Percentiles rank a stretch among this genome's conserved stretches.
These are phyloP conservation scores for Suillus alpinus DNA, from an alignment of 768 basidiomycete genomes.

Conservation along the genomic window DNA sequence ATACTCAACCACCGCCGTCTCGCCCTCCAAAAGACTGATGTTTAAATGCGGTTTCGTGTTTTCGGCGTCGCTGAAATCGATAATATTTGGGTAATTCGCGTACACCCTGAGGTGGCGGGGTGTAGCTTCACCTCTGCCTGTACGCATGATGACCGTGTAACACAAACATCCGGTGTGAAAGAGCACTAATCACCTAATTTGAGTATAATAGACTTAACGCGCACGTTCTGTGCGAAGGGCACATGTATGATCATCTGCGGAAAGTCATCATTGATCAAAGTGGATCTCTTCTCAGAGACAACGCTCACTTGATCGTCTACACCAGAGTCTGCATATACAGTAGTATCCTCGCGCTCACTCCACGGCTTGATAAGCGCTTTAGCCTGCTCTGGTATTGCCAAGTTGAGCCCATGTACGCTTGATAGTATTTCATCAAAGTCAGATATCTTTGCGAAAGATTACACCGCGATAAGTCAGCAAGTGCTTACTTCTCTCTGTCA, in stretches of 20 bases:
- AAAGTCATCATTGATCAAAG: neutral
- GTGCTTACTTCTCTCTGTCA: constrained; percentile 64
- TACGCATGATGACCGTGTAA: neutral
- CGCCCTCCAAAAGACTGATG: constrained; percentile 69
- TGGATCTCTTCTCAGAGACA: neutral
- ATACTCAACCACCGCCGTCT: constrained; percentile 69
- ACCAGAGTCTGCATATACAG: constrained; percentile 51
- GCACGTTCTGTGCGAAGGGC: constrained; percentile 77
- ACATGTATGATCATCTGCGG: constrained; percentile 75
- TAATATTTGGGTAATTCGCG: constrained; percentile 69
- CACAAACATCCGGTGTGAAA: neutral
- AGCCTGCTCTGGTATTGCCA: constrained; percentile 79
- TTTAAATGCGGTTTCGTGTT: constrained; percentile 66
- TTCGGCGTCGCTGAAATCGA: constrained; percentile 78
- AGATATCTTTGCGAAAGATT: neutral
- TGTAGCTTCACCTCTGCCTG: constrained; percentile 75
- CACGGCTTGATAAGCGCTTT: constrained; percentile 78
- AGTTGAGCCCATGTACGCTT: constrained; percentile 79
- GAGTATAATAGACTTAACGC: constrained; percentile 68
- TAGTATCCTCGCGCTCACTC: constrained; percentile 70
- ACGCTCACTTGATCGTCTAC: constrained; percentile 78
- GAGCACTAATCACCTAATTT: constrained; percentile 59
- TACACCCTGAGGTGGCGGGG: constrained; percentile 76
- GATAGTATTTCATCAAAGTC: constrained; percentile 3
- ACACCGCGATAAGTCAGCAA: neutral